Base-by-base conservation (phyloP, 208 protist species). In the Porcisia hertigi region DNA sequence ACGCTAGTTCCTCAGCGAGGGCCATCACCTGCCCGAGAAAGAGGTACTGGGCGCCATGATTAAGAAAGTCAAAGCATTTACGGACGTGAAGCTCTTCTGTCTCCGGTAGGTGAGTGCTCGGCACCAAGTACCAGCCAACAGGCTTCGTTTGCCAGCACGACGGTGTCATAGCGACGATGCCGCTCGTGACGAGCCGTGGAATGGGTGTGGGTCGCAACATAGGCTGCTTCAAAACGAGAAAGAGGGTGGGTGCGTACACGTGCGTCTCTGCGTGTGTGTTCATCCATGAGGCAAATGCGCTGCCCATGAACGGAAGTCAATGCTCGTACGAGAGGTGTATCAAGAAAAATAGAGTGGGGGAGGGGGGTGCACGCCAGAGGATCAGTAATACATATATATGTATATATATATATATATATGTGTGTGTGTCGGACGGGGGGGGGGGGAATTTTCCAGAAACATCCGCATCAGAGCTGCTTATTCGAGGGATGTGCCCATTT, bases 21-120 rank as follows among this genome's bases (percentile, higher is more conserved):
- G 93, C 90, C 91, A 95, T 95, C 14, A 80, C 83, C 74, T 93
- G 81, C 5, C 93, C 93, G 0, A 97, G 82, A 74, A 95, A 94
- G 49, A 76, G 67, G 78, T 97, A 97, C 83, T 96, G 90, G 7
- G 90, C 89, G 54, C 75, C 83, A 69, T 96, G 92, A 49, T 94
- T 90, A 16, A 94, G 77, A 65, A 96, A 96, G 63, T 90, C 86
- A 75, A 95, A 96, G 20, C 88, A 72, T 71, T 96, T 96, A 25
- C 65, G 52, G 0, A 95, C 90, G 20, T 62, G 79, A 66, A 95
- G 75, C 73, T 94, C 90, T 36, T 89, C 80, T n/a, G 71, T 69
- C 30, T 84, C 81, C 2, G 72, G 67, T 7, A 93, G 55, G 55
- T 47, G 75, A 23, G 70, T 84, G 69, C 86, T 83, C 1, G 90